Evolutionary conservation across 2,329 filamentous ascomycete species (phyloP).

Genomic region (Sporothrix schenckii): DNA sequence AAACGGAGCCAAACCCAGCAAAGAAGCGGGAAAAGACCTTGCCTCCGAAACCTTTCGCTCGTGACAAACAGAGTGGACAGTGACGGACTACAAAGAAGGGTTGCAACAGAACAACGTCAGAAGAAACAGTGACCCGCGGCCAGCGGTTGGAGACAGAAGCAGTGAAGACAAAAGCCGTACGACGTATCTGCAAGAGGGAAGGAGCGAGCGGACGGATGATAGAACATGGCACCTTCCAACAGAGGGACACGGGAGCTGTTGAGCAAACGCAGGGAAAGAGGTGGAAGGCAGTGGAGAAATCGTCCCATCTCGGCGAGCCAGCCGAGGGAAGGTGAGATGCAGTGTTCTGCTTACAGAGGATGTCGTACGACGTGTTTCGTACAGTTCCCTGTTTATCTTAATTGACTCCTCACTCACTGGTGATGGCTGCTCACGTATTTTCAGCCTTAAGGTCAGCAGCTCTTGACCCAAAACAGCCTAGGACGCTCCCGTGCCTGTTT

Average conservation of each 20-base stretch:
- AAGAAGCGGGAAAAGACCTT: background rate
- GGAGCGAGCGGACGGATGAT: background rate
- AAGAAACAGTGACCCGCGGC: background rate
- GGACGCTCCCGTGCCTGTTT: background rate
- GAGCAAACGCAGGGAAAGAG: conserved; percentile 16
- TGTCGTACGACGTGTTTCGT: background rate
- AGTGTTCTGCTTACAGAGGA: background rate
- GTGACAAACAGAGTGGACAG: background rate
- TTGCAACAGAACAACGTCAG: background rate
- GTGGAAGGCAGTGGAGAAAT: background rate
- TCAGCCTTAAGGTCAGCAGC: conserved; percentile 21
- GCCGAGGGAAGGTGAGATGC: conserved; percentile 23
- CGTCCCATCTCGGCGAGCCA: conserved; percentile 24
- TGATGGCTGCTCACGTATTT: background rate
- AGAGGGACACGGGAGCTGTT: background rate
- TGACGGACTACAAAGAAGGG: background rate
- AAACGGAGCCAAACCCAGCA: background rate
- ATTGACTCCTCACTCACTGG: background rate
- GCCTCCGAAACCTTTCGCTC: background rate
- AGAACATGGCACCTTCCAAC: background rate
- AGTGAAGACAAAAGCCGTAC: background rate
- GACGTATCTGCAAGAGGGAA: background rate
- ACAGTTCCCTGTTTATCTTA: too few species aligned
- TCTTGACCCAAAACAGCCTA: conserved; percentile 27
- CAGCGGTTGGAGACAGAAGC: background rate